Base-by-base conservation (phyloP, 2,329 filamentous ascomycete species). In the Daldinia sp. region DNA sequence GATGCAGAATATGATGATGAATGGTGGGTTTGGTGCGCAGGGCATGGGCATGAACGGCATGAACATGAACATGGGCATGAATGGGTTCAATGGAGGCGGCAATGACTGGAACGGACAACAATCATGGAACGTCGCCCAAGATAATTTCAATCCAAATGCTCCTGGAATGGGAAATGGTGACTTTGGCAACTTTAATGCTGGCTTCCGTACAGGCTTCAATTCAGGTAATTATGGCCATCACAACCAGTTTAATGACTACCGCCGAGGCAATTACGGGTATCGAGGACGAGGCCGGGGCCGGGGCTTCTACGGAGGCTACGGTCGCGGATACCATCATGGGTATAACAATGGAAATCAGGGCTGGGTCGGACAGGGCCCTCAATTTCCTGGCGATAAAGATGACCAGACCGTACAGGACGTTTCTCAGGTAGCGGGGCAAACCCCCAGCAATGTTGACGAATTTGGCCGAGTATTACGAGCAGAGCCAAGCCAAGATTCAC, bases 131-230 rank as follows among this genome's bases (percentile, higher is more conserved):
- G 87, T 87, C 84, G 87, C 87, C 84, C 89, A 90, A 90, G 90
- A 92, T 92, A 93, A 92, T 90, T 92, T 87, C 89, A 93, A 88
- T 88, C 85, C 87, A 90, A 92, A 87, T 91, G 88, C 87, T 86
- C 85, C 87, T 85, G 87, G 88, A 84, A 91, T 91, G 86, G 88
- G 87, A 81, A 84, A 85, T 84, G 88, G 89, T 91, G 90, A 92
- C 82, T 92, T 86, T 87, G 90, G 89, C 82, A 85, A 86, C 82
- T 88, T 89, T 87, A 90, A 90, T 84, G 84, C 87, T 84, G 89
- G 88, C 82, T 92, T 86, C 83, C 85, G 85, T 79, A 89, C 89
- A 87, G 89, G 88, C 82, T 92, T 86, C 83, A 85, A 85, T 79
- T 89, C 89, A 87, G 90, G 90, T 88, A 92, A 92, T 85, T 93